Conservation (phyloP, 768 basidiomycete species). For the Pulveroboletus sp. region DNA sequence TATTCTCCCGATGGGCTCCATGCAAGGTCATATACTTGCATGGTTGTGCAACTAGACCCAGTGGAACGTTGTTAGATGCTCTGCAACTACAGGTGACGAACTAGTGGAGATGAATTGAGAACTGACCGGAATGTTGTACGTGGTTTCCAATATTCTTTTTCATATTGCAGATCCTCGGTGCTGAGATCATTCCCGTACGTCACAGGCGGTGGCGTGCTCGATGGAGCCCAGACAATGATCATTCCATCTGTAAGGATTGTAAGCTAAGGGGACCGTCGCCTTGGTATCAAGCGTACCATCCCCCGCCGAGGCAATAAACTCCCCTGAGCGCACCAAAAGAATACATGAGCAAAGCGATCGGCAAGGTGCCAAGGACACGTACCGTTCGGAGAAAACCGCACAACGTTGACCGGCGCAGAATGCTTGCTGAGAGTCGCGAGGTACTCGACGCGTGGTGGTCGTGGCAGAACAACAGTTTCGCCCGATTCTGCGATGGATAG, state of each 20-base stretch:
- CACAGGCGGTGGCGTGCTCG: slow-evolving; percentile 61
- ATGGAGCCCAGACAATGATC: slow-evolving; percentile 93
- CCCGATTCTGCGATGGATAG: slow-evolving; percentile 43
- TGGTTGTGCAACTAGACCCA: slow-evolving; percentile 71
- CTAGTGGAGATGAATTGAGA: neutral
- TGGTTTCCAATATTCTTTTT: slow-evolving; percentile 95
- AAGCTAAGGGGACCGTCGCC: slow-evolving; percentile 2
- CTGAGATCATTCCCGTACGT: slow-evolving; percentile 81
- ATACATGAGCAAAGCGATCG: neutral
- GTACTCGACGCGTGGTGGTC: slow-evolving; percentile 90
- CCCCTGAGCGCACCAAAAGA: slow-evolving; percentile 47
- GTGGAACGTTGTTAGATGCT: slow-evolving; percentile 2
- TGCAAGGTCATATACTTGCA: slow-evolving; percentile 96
- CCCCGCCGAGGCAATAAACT: slow-evolving; percentile 91
- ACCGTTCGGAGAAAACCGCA: slow-evolving; percentile 94
- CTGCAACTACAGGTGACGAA: neutral
- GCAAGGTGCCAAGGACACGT: slow-evolving; percentile 19
- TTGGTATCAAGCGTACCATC: slow-evolving; percentile 61
- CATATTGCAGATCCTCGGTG: slow-evolving; percentile 75
- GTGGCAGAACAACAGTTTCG: slow-evolving; percentile 34
- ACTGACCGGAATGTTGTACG: slow-evolving; percentile 76
- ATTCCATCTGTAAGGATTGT: slow-evolving; percentile 68
- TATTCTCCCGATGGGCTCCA: slow-evolving; percentile 97
- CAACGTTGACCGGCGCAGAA: slow-evolving; percentile 93
- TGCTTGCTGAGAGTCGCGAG: slow-evolving; percentile 91